phyloP scores from a whole-genome alignment of 352 stramenopile species.

The Phytopythium sindhum region DNA sequence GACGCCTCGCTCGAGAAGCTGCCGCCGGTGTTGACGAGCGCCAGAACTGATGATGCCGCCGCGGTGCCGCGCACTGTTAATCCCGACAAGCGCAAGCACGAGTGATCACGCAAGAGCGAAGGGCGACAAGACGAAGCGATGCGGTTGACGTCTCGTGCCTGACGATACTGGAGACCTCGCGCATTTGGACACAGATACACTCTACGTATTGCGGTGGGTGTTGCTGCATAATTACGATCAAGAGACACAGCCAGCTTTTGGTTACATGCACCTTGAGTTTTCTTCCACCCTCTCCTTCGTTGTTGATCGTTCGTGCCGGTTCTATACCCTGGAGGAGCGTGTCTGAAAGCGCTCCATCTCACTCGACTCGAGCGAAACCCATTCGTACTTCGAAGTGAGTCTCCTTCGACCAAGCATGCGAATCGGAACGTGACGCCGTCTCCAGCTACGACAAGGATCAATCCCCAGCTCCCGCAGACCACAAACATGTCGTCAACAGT shows the following conservation, averaged over 20 bases:
- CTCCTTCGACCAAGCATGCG: too few relatives aligned
- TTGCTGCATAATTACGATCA: neutral
- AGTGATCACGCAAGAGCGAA: constrained; percentile 10
- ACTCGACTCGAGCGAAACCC: too few relatives aligned
- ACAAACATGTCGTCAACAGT: too few relatives aligned
- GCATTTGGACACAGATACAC: neutral
- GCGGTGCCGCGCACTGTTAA: neutral
- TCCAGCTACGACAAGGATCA: too few relatives aligned
- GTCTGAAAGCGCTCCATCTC: neutral
- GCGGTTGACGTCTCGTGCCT: neutral
- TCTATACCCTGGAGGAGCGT: neutral
- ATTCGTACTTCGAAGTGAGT: too few relatives aligned
- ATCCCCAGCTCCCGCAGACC: too few relatives aligned
- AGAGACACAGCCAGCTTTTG: neutral
- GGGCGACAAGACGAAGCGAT: neutral
- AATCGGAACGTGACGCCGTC: too few relatives aligned
- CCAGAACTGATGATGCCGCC: constrained; percentile 10
- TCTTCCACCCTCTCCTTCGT: neutral
- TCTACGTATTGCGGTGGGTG: neutral
- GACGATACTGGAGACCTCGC: neutral
- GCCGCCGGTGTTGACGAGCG: neutral
- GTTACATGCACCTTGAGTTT: neutral
- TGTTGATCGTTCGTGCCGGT: neutral
- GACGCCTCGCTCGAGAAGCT: neutral
- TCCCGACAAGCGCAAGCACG: constrained; percentile 22